Evolutionary conservation across 768 basidiomycete genomes (phyloP).

Genomic region (Panaeolus papilionaceus): DNA sequence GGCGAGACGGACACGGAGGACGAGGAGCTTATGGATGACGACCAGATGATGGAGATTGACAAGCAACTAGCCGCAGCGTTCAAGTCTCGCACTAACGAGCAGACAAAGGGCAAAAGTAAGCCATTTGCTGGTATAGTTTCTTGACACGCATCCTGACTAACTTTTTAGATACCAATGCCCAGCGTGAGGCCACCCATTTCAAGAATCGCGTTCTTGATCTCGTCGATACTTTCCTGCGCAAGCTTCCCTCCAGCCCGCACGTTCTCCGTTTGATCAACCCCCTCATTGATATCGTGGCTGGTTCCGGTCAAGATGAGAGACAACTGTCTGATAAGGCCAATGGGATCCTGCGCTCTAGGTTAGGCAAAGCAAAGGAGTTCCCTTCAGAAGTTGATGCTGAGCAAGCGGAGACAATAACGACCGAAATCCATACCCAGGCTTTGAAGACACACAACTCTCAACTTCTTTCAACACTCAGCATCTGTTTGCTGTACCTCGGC

Average conservation of each 20-base stretch:
- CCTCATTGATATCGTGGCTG: constrained; percentile 75
- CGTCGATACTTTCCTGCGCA: constrained; percentile 84
- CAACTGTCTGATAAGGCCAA: constrained; percentile 91
- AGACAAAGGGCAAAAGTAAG: constrained; percentile 71
- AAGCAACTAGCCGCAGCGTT: constrained; percentile 91
- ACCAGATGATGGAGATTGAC: constrained; percentile 98
- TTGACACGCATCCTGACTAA: not conserved
- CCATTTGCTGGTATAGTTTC: not conserved
- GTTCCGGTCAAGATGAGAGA: constrained; percentile 75
- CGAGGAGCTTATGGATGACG: constrained; percentile 89
- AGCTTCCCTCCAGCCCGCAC: constrained; percentile 76
- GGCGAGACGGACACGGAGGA: constrained; percentile 66
- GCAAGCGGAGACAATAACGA: constrained; percentile 52
- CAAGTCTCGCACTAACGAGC: constrained; percentile 65
- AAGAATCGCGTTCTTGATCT: constrained; percentile 96
- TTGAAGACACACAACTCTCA: constrained; percentile 68
- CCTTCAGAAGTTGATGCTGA: constrained; percentile 56
- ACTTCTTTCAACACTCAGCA: constrained; percentile 66
- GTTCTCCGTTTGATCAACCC: constrained; percentile 74
- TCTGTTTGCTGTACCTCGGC: constrained; percentile 74
- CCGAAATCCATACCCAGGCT: constrained; percentile 75
- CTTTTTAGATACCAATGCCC: constrained; percentile 62
- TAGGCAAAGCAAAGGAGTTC: constrained; percentile 76
- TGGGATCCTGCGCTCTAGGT: constrained; percentile 75
- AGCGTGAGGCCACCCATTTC: constrained; percentile 93